Evolutionary conservation across 1,284 basidiomycete genomes (phyloP).

Genomic region (Rhizoctonia solani): DNA sequence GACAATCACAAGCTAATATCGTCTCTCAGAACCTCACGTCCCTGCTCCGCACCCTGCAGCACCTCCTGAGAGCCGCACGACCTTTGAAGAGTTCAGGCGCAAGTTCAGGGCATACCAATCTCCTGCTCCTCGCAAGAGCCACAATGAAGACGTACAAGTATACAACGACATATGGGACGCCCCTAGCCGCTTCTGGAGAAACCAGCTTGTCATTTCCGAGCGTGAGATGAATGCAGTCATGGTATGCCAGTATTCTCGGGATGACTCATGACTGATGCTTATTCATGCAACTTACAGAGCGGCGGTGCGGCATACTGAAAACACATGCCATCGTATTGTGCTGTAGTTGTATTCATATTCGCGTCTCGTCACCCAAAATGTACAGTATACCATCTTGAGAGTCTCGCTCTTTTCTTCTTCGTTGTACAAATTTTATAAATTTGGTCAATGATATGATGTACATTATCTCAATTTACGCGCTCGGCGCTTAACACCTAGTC

Average conservation of each 20-base stretch:
- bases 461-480: background rate
- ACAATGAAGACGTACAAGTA: conserved; percentile 46
- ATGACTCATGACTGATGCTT: background rate
- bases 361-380: conserved; percentile 7
- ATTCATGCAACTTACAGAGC: conserved; percentile 56
- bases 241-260: conserved; percentile 54
- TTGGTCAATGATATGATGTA: conserved; percentile 5
- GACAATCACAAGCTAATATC: conserved; percentile 28
- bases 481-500: conserved; percentile 12
- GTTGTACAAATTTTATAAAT: conserved; percentile 3
- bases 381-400: conserved; percentile 18
- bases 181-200: conserved; percentile 69
- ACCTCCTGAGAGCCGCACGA: conserved; percentile 66
- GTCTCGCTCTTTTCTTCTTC: conserved; percentile 2
- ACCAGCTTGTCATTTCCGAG: conserved; percentile 59
- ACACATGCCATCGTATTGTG: background rate
- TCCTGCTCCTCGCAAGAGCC: conserved; percentile 42
- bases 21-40: conserved; percentile 56
- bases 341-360: background rate
- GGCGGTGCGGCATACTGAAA: conserved; percentile 60
- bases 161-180: conserved; percentile 80
- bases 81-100: conserved; percentile 62
- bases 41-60: conserved; percentile 78
- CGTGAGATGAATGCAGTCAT: conserved; percentile 77
- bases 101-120: conserved; percentile 54